Evolutionary conservation across 2,329 filamentous ascomycete genomes (phyloP).

Genomic region (Fusarium caatingaense): DNA sequence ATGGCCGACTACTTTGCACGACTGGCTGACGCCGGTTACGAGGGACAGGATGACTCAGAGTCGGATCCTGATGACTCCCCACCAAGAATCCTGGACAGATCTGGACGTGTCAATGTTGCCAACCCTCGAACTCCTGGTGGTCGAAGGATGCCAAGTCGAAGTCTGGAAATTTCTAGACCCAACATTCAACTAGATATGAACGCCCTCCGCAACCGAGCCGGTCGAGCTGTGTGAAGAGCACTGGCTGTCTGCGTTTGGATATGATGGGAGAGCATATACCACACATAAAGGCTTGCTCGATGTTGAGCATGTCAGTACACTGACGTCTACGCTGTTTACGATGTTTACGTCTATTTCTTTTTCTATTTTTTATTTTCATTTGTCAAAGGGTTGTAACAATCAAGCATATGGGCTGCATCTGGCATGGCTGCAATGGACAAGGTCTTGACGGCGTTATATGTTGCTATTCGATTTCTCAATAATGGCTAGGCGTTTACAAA

Average conservation of each 20-base stretch:
- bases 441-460: conserved; percentile 38
- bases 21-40: conserved; percentile 75
- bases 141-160: conserved; percentile 65
- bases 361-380: conserved; percentile 19
- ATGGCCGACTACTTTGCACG: conserved; percentile 90
- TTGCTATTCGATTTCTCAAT: conserved; percentile 19
- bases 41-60: conserved; percentile 54
- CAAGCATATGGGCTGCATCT: conserved; percentile 38
- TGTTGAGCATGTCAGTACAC: conserved; percentile 9
- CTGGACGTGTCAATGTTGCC: conserved; percentile 67
- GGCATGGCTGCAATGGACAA: conserved; percentile 28
- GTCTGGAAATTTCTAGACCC: conserved; percentile 64
- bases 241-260: conserved; percentile 38
- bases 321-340: conserved; percentile 25
- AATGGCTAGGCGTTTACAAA: conserved; percentile 42
- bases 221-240: conserved; percentile 43
- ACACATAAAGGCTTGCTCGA: not conserved
- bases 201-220: conserved; percentile 41
- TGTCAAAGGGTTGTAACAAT: conserved; percentile 33
- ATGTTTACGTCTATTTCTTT: conserved; percentile 30
- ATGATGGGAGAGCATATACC: conserved; percentile 11
- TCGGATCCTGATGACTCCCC: conserved; percentile 59
- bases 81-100: conserved; percentile 61
- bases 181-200: conserved; percentile 45
- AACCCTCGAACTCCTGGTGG: conserved; percentile 67